A percentile compares a stretch with the other conserved stretches of the same genome.
These are phyloP conservation scores for Amylostereum areolatum DNA, from an alignment of 1,284 basidiomycete species.

Conservation along the genomic window DNA sequence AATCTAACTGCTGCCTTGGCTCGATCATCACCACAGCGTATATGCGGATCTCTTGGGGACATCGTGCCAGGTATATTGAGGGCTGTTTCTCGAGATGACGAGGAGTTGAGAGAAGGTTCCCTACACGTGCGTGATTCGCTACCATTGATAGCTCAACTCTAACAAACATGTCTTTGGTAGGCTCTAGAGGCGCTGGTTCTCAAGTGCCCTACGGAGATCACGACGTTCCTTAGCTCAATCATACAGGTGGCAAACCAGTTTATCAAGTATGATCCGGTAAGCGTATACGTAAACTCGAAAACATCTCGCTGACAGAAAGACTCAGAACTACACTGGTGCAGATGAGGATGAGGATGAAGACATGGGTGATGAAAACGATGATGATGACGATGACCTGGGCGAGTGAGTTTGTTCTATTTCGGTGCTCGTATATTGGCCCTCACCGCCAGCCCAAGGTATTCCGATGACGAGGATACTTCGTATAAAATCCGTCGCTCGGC, in stretches of 20 bases:
- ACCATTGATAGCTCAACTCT: neutral
- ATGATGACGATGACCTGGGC: constrained; percentile 74
- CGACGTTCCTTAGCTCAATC: constrained; percentile 65
- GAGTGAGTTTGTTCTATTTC: constrained; percentile 38
- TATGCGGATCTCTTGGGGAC: constrained; percentile 51
- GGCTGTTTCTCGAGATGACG: constrained; percentile 66
- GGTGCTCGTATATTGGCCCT: neutral
- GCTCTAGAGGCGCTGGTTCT: constrained; percentile 82
- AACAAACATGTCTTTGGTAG: constrained; percentile 28
- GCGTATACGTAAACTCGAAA: constrained; percentile 16
- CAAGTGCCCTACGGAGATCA: constrained; percentile 78
- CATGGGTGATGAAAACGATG: constrained; percentile 74
- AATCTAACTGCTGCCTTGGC: constrained; percentile 78
- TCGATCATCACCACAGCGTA: constrained; percentile 60
- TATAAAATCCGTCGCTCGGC: constrained; percentile 96
- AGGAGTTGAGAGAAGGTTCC: constrained; percentile 73
- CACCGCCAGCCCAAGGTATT: constrained; percentile 65
- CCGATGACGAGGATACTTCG: constrained; percentile 98
- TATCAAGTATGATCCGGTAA: constrained; percentile 91
- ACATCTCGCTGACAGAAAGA: no score
- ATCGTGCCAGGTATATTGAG: constrained; percentile 68
- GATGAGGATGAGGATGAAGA: constrained; percentile 80
- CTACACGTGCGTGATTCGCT: constrained; percentile 47
- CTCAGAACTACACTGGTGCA: constrained; percentile 80
- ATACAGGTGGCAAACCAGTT: constrained; percentile 67